Base-by-base conservation (phyloP, 805 yeast species). In the Cyberlindnera japonica region DNA sequence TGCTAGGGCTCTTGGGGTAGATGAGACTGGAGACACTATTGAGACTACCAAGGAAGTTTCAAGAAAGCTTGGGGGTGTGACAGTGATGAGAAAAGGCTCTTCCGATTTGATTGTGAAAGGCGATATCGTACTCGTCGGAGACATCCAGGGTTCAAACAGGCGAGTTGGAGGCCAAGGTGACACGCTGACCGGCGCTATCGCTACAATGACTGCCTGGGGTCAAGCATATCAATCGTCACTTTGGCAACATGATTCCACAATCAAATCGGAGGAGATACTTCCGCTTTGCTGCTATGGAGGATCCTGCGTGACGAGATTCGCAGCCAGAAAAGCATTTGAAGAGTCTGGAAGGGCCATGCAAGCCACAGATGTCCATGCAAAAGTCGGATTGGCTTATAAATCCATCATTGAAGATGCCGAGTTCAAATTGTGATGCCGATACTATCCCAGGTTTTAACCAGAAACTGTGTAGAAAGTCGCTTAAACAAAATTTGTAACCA, bases 131-230 rank as follows among this genome's bases (percentile, higher is more conserved):
- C 47, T 85, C 6, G 51, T 63, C 3, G 74, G 71, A 45, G 69
- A 69, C 25, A 55, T 67, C 23, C 53, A 59, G 13, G 97, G 98
- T 1, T 81, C 93, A 6, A 62, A 65, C 36, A 83, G 86, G 55
- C 71, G 99, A 39, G 95, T 86, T 7, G 96, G 97, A 11, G 99
- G 99, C 0, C 98, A 93, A 64, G 99, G 99, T 19, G 99, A 93
- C 54, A 84, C 96, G 0, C 61, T 93, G 28, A 77, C 91, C 1
- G 99, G 99, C 0, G 68, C 86, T 18, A 63, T 89, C n/a, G 89
- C 90, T 1, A 82, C 95, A 0, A 68, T 91, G 53, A 55, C 85
- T 24, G 85, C 87, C 5, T 91, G 95, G 95, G 77, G 84, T 6
- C 57, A 72, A 18, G 81, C 83, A 11, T 83, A 85, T 56, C 72